Conservation (phyloP, 176 grass and related monocot species). For the Thalia dealbata region DNA sequence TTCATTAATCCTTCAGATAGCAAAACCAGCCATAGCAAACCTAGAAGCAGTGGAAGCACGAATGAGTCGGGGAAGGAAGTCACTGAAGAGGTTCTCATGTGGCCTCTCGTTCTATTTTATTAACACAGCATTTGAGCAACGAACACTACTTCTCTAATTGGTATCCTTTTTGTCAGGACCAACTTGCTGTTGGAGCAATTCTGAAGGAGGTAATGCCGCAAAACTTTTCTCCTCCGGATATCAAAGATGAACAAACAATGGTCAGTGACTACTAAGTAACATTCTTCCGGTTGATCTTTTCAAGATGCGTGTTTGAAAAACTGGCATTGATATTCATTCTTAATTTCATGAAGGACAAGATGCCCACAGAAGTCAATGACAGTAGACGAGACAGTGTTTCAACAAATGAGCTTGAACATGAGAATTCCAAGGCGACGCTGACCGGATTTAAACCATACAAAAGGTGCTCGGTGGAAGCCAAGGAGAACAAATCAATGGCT, state of each 20-base stretch:
- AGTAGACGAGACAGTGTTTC: background rate
- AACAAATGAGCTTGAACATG: background rate
- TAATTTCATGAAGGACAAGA: background rate
- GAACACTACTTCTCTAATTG: conserved; percentile 6
- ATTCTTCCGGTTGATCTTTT: background rate
- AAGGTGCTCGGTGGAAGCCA: conserved; percentile 15
- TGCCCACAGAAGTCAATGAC: background rate
- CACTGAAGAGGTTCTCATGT: conserved; percentile 11
- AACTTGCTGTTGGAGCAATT: background rate
- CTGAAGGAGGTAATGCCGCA: background rate
- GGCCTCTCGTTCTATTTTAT: background rate
- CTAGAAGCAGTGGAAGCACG: background rate
- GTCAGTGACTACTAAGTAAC: background rate
- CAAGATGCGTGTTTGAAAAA: background rate
- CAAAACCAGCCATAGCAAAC: background rate
- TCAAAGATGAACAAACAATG: background rate
- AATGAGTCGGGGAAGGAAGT: background rate
- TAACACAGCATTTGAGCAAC: background rate
- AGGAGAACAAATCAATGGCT: background rate
- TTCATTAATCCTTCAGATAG: background rate
- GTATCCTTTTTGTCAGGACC: background rate
- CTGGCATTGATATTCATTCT: no score
- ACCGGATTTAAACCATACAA: conserved; percentile 22
- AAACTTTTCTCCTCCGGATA: background rate
- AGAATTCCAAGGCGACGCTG: background rate